Evolutionary conservation across 768 basidiomycete species (phyloP), one percentile per base, ranked within the genome.

Genomic region (Inosperma sp.): DNA sequence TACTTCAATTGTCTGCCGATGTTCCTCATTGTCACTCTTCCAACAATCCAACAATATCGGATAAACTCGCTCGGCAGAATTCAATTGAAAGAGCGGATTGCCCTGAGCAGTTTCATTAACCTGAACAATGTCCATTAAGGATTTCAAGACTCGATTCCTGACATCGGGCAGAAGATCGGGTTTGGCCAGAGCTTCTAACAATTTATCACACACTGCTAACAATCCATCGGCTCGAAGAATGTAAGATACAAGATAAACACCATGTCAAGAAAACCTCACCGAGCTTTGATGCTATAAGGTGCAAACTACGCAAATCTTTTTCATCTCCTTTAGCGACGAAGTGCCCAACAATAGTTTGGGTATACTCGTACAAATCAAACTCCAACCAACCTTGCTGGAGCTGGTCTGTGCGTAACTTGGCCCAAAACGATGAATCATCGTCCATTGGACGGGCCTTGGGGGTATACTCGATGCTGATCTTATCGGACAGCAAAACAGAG

Each of bases 371-470:
- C 25, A 42, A 9, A 17, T 42, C 41, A 27, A 26, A 2, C 41
- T 3, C 25, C 41, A 42, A 26, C 41, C 23, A 42, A 16, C 29
- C 25, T 5, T 9, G n/a, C 7, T 42, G 8, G 4, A 27, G 12
- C 41, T 7, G 7, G 8, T 23, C 37, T 23, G 1, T n/a, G 37
- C 13, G 22, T 21, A 12, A 14, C 14, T 14, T 42, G n/a, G 25
- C 25, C 41, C 41, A 42, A 27, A 42, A 49, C 8, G 44, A 46
- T 31, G 4, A 14, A 46, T 19, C 26, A n/a, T 37, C 33, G 5
- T 1, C 26, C 12, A 22, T 3, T 19, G 36, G 36, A 17, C 45
- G 53, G 2, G 56, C 53, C 34, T 52, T 57, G 9, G 52, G 56
- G 17, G 19, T 51, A 12, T 57, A 57, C 3, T 13, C 37, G 3